phyloP scores from a whole-genome alignment of 768 basidiomycete genomes.

The Tricholoma matsutake region DNA sequence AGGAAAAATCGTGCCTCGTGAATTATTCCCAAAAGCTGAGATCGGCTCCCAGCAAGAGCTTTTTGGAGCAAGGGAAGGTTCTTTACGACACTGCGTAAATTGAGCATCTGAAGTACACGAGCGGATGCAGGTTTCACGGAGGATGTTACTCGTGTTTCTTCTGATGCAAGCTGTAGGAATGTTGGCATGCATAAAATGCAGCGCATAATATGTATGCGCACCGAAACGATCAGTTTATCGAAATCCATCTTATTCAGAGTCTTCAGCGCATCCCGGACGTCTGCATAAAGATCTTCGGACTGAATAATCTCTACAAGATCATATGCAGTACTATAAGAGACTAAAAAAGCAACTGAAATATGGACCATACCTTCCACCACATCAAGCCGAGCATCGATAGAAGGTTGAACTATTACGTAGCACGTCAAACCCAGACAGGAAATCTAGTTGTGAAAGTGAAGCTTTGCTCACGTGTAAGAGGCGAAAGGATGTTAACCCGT shows the following conservation, averaged over 20 bases:
- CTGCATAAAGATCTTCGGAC: conserved; percentile 69
- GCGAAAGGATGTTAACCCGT: conserved; percentile 77
- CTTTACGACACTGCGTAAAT: conserved; percentile 68
- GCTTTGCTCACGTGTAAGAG: conserved; percentile 58
- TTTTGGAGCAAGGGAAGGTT: conserved; percentile 61
- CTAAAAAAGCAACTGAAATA: background rate
- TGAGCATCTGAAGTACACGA: conserved; percentile 76
- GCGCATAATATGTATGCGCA: conserved; percentile 23
- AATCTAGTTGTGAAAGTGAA: background rate
- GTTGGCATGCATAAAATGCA: background rate
- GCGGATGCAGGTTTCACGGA: conserved; percentile 63
- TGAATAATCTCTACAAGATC: conserved; percentile 62
- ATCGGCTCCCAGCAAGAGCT: conserved; percentile 55
- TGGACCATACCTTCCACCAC: conserved; percentile 67
- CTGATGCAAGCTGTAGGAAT: conserved; percentile 55
- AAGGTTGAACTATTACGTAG: conserved; percentile 42
- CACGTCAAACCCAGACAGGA: conserved; percentile 3
- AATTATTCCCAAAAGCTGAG: conserved; percentile 61
- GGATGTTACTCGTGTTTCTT: conserved; percentile 52
- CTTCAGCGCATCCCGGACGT: conserved; percentile 66
- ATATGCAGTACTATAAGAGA: conserved; percentile 5
- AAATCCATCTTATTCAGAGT: conserved; percentile 78
- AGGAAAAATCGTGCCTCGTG: conserved; percentile 43
- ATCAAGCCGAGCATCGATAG: conserved; percentile 81
- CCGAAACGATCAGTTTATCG: conserved; percentile 79